Conservation (phyloP, 1,284 basidiomycete species). For the Heliocybe sulcata region DNA sequence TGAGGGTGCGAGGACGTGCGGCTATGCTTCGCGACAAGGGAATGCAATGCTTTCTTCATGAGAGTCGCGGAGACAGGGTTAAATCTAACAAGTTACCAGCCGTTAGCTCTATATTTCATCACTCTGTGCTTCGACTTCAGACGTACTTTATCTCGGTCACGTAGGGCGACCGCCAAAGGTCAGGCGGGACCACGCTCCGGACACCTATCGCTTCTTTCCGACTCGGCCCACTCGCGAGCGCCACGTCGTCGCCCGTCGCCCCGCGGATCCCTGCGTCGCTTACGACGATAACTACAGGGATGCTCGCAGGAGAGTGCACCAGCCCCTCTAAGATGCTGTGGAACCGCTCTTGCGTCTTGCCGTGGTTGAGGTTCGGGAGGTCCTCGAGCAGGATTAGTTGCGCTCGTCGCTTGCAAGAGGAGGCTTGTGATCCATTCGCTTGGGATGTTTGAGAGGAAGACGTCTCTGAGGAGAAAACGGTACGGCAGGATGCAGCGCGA, state of each 20-base stretch:
- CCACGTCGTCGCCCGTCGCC: conserved; percentile 50
- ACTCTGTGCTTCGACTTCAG: neutral
- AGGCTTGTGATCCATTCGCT: neutral
- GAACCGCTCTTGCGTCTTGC: conserved; percentile 67
- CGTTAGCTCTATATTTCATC: neutral
- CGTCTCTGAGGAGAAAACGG: conserved; percentile 32
- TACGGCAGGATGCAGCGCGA: conserved; percentile 62
- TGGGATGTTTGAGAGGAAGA: conserved; percentile 6
- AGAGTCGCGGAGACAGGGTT: conserved; percentile 88
- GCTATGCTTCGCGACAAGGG: conserved; percentile 47
- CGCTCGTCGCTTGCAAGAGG: conserved; percentile 14
- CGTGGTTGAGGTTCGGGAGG: conserved; percentile 83
- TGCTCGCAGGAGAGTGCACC: conserved; percentile 33
- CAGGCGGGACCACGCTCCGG: conserved; percentile 56
- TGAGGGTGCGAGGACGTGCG: conserved; percentile 18
- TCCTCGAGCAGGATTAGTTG: conserved; percentile 85
- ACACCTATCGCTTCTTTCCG: conserved; percentile 57
- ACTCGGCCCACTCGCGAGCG: conserved; percentile 32
- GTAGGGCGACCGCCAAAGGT: conserved; percentile 53
- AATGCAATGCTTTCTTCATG: conserved; percentile 72
- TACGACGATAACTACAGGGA: conserved; percentile 79
- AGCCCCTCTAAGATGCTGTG: conserved; percentile 64
- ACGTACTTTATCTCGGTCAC: conserved; percentile 71
- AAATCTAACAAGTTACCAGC: conserved; percentile 48
- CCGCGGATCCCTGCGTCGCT: conserved; percentile 79